Evolutionary conservation across 2,329 filamentous ascomycete species (phyloP), one percentile per base, ranked within the genome.

Genomic region (Lasiodiplodia theobromae): DNA sequence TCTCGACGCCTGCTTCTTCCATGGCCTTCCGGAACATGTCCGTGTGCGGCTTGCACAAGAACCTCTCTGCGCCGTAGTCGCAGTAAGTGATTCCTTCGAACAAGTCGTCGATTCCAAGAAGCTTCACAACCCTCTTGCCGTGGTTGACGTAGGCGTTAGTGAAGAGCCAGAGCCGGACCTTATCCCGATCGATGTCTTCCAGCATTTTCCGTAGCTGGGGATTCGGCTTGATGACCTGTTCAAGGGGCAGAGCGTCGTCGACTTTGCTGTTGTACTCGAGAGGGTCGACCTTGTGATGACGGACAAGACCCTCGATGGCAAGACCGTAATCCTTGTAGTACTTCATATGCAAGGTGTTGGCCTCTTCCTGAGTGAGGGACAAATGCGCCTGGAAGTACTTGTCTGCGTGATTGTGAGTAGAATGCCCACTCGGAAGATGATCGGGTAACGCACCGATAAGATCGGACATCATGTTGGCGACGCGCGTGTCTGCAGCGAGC

Each of bases 1-100:
- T 85, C 16, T 87, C 85, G 1, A 92, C 88, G 0, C 90, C 91
- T 0, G 95, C 94, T 74, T 98, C 92, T 57, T 80, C 84, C 92
- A 98, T 97, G 6, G 92, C 96, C 81, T 96, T 97, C 47, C 87
- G 87, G 77, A 89, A 99, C 91, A 97, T 96, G 64, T 89, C 88
- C 65, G 85, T 85, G 68, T 92, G 87, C 3, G 96, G 96, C 79
- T 99, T 99, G 83, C 96, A 97, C 57, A 96, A 81, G 70, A 99
- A 85, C 6, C 88, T 91, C 52, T 88, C 83, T 18, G 86, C 82
- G 12, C 84, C 86, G 80, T 99, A 99, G 80, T 99, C 93, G 77
- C 96, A 99, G 79, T 89, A 99, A 0, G 96, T 99, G 70, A 98
- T 88, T 8, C 96, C 96, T 71, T 98, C 95, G 76, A 99, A 99